A percentile compares a stretch with the other conserved stretches of the same genome.
Evolutionary conservation across 2,329 filamentous ascomycete species (phyloP).

Genomic region (Colletotrichum sp.): DNA sequence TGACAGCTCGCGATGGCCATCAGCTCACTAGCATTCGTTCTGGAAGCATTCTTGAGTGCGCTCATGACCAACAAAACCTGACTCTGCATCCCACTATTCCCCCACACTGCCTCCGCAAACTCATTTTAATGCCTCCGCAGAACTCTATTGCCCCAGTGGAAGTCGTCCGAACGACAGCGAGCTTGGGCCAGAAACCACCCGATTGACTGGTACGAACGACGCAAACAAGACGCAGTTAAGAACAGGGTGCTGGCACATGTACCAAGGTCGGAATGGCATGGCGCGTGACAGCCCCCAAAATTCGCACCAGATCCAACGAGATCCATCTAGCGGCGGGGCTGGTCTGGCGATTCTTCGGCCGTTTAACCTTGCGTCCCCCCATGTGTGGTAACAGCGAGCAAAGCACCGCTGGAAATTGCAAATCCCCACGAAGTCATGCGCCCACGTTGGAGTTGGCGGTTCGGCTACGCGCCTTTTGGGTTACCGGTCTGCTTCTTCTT

Average conservation of each 20-base stretch:
- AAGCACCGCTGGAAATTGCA: conserved; percentile 13
- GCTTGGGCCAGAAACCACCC: neutral
- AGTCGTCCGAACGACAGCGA: conserved; percentile 1
- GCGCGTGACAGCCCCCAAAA: neutral
- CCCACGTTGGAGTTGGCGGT: neutral
- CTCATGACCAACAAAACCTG: neutral
- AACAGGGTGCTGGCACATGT: neutral
- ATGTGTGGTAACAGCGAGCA: conserved; percentile 16
- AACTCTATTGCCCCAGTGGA: neutral
- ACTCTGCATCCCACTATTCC: neutral
- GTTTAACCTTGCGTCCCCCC: conserved; percentile 6
- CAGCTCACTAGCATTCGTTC: neutral
- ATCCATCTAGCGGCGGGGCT: neutral
- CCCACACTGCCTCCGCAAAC: conserved; percentile 16
- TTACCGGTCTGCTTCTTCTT: neutral
- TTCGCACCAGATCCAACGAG: neutral
- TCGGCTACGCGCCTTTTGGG: neutral
- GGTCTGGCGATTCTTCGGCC: conserved; percentile 12
- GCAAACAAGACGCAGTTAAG: neutral
- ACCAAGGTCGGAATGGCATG: neutral
- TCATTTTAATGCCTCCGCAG: conserved; percentile 6
- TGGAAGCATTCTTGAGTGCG: neutral
- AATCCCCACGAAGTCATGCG: conserved; percentile 15
- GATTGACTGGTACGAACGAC: neutral
- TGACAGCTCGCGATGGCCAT: neutral